Evolutionary conservation across 257 asterid genomes (phyloP).

Genomic region (Solanum ahanhuiri): DNA sequence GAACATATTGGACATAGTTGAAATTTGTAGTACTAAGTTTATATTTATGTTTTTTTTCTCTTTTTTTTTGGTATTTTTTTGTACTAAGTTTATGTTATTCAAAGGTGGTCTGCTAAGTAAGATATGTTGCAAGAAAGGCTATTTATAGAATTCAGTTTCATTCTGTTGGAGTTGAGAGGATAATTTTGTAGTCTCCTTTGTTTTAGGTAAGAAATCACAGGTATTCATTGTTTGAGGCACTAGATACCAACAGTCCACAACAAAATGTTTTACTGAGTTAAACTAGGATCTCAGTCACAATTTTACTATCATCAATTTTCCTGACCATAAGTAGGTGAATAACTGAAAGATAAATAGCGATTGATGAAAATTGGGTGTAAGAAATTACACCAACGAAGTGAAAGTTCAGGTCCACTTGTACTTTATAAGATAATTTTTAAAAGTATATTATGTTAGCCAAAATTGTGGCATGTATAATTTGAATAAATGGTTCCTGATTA

Average conservation of each 20-base stretch:
- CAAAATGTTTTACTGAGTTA: background rate
- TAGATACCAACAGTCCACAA: background rate
- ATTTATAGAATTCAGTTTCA: background rate
- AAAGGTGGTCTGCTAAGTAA: background rate
- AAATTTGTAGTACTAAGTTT: background rate
- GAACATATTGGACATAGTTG: background rate
- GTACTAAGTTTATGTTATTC: background rate
- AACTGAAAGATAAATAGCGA: background rate
- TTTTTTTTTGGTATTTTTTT: background rate
- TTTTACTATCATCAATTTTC: background rate
- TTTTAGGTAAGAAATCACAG: constrained; percentile 13
- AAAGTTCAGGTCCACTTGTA: no score
- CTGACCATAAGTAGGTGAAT: background rate
- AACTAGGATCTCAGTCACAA: background rate
- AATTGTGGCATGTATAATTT: no score
- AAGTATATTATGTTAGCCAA: background rate
- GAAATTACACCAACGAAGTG: background rate
- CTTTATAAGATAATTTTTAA: background rate
- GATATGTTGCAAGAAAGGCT: background rate
- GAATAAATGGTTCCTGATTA: background rate
- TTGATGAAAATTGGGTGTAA: no score
- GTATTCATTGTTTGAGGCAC: constrained; percentile 2
- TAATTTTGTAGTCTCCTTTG: constrained; percentile 9
- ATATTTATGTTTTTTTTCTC: background rate
- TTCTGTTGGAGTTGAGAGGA: background rate